phyloP scores from a whole-genome alignment of 768 basidiomycete species.

The Coprinellus micaceus region DNA sequence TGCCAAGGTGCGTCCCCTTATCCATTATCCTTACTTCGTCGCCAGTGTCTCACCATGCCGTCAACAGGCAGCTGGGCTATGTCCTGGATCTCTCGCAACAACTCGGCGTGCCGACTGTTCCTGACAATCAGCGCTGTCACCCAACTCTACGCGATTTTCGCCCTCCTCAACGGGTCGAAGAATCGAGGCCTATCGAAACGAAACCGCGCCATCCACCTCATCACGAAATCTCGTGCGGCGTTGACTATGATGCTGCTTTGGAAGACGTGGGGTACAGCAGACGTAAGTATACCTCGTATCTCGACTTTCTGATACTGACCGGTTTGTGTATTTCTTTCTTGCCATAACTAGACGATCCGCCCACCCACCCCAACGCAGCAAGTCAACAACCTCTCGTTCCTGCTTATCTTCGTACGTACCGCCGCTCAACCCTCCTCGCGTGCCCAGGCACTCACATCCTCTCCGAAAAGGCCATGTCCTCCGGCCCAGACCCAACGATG shows the following conservation, averaged over 20 bases:
- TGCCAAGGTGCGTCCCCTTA: constrained; percentile 2
- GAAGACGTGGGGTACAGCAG: constrained; percentile 9
- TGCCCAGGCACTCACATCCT: background rate
- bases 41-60: no score
- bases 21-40: background rate
- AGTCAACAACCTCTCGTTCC: constrained; percentile 10
- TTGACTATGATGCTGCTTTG: constrained; percentile 75
- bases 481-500: constrained; percentile 17
- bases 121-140: constrained; percentile 7
- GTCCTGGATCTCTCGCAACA: background rate
- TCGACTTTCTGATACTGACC: background rate
- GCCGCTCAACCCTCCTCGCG: background rate
- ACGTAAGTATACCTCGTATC: background rate
- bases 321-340: background rate
- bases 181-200: background rate
- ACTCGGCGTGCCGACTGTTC: constrained; percentile 4
- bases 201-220: background rate
- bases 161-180: background rate
- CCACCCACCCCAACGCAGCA: background rate
- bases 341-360: background rate
- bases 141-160: constrained; percentile 7
- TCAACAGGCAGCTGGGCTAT: constrained; percentile 6
- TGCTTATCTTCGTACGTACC: constrained; percentile 5
- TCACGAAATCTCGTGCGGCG: constrained; percentile 49
- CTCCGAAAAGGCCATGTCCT: constrained; percentile 10